Conservation (phyloP, 1,284 basidiomycete species). For the Tremellales sp. region DNA sequence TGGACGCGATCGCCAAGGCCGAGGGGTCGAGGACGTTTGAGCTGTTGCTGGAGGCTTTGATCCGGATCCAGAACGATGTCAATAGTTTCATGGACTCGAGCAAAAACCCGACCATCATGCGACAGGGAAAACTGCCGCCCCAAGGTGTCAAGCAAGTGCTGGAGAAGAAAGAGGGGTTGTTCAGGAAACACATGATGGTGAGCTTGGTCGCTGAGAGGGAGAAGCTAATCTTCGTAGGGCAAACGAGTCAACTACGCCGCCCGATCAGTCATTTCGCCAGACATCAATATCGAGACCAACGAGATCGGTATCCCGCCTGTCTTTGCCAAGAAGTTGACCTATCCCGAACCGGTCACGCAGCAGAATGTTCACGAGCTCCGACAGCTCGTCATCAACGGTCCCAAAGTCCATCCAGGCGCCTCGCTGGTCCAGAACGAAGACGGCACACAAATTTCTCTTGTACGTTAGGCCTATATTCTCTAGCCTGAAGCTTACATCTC, state of each 20-base stretch:
- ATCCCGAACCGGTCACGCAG: slow-evolving; percentile 93
- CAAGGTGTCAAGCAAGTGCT: slow-evolving; percentile 93
- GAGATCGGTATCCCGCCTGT: slow-evolving; percentile 98
- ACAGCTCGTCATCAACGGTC: slow-evolving; percentile 87
- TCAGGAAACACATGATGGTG: slow-evolving; percentile 99
- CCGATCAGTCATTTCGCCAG: slow-evolving; percentile 98
- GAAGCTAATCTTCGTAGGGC: slow-evolving; percentile 57
- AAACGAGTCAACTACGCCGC: slow-evolving; percentile 99
- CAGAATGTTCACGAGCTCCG: slow-evolving; percentile 87
- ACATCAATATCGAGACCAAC: slow-evolving; percentile 98
- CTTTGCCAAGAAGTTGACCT: slow-evolving; percentile 95
- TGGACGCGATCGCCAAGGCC: slow-evolving; percentile 42
- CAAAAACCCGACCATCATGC: slow-evolving; percentile 83
- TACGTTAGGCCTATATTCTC: slow-evolving; percentile 41
- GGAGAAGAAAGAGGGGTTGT: slow-evolving; percentile 98
- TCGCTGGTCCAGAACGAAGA: slow-evolving; percentile 94
- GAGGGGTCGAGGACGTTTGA: slow-evolving; percentile 61
- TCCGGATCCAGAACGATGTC: slow-evolving; percentile 90
- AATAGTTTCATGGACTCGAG: slow-evolving; percentile 97
- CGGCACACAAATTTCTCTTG: slow-evolving; percentile 76
- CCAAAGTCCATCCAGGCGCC: slow-evolving; percentile 86
- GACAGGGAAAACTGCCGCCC: slow-evolving; percentile 88
- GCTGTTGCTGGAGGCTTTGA: slow-evolving; percentile 71
- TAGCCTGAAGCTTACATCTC: background rate
- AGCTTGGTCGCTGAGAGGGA: slow-evolving; percentile 14